phyloP scores from a whole-genome alignment of 2,329 filamentous ascomycete genomes.

The Tricladium varicosporioides region DNA sequence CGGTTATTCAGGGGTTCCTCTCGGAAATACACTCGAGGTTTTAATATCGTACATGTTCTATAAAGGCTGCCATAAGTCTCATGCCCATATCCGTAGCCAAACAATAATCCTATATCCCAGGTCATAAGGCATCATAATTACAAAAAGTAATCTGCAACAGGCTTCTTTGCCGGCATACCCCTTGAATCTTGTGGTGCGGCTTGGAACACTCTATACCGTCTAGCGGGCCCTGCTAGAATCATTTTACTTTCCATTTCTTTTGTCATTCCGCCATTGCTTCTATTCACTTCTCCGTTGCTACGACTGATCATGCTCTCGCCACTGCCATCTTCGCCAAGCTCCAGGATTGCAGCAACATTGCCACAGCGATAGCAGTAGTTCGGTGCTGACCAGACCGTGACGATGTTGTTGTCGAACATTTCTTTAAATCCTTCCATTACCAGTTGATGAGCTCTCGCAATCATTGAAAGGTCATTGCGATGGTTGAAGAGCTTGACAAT shows the following conservation, averaged over 20 bases:
- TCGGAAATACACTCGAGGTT: too few species aligned
- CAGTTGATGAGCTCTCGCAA: conserved; percentile 92
- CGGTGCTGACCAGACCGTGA: conserved; percentile 97
- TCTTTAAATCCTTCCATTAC: conserved; percentile 99
- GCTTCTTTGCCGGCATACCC: conserved; percentile 99
- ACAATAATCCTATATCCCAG: neutral
- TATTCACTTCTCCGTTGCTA: conserved; percentile 45
- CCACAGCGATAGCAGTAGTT: conserved; percentile 94
- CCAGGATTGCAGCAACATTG: conserved; percentile 92
- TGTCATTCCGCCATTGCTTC: conserved; percentile 53
- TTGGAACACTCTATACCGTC: conserved; percentile 92
- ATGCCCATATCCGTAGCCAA: neutral
- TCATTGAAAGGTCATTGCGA: conserved; percentile 85
- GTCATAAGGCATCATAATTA: conserved; percentile 3
- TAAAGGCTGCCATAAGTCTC: neutral
- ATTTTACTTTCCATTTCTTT: conserved; percentile 48
- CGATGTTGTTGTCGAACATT: conserved; percentile 95
- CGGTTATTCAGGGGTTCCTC: too few species aligned
- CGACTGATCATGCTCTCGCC: conserved; percentile 52
- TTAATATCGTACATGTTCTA: conserved; percentile 8
- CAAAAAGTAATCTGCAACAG: conserved; percentile 94
- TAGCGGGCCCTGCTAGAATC: conserved; percentile 68
- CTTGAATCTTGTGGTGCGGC: conserved; percentile 93
- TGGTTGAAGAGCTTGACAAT: conserved; percentile 97
- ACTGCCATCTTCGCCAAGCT: conserved; percentile 83